Percentiles rank a stretch among this genome's conserved stretches.
Conservation (phyloP, 192 early-diverging fungal species). For the Mortierella hygrophila region DNA sequence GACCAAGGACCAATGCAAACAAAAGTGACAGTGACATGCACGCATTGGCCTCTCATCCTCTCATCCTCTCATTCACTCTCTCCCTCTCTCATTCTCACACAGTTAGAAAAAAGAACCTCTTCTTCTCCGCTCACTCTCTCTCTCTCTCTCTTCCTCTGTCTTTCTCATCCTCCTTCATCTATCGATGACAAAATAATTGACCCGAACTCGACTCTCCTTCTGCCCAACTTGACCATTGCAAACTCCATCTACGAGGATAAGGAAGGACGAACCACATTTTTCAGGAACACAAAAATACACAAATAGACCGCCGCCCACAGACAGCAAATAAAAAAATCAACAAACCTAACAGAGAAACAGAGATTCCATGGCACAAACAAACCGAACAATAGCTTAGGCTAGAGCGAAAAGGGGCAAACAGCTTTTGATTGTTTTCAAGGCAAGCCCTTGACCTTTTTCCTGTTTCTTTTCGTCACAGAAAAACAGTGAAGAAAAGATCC, state of each 20-base stretch:
- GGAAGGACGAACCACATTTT: background rate
- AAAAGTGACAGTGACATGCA: background rate
- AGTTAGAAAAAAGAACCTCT: too few species aligned
- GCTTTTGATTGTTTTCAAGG: background rate
- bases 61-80: background rate
- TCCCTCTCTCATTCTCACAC: too few species aligned
- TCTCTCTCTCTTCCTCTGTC: too few species aligned
- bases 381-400: background rate
- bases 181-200: background rate
- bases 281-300: background rate
- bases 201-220: background rate
- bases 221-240: background rate
- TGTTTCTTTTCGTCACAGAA: background rate
- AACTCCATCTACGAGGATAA: background rate
- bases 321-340: background rate
- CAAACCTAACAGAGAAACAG: background rate
- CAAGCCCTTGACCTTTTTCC: background rate
- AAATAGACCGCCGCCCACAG: background rate
- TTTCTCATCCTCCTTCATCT: background rate
- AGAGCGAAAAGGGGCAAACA: background rate
- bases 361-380: background rate
- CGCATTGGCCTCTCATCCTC: background rate
- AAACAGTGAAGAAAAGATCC: background rate
- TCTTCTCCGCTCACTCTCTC: background rate
- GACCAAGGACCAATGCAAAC: slow-evolving; percentile 1